Percentiles rank a stretch among this genome's conserved stretches.
phyloP scores from a whole-genome alignment of 345 rosid species.

The Sonneratia caseolaris region DNA sequence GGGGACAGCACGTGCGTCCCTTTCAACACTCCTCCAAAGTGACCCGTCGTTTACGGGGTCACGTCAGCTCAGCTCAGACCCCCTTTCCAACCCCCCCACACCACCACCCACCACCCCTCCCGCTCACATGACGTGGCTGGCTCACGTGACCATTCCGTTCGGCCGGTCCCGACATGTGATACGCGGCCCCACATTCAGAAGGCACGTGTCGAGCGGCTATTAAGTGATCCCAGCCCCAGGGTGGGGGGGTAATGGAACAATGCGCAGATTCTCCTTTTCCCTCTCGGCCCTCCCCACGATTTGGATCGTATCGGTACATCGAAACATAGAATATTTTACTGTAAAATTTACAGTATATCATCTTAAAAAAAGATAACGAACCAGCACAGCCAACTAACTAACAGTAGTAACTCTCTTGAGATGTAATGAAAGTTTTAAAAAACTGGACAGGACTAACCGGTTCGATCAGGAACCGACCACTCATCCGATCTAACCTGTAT shows the following conservation, averaged over 20 bases:
- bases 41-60: conserved; percentile 25
- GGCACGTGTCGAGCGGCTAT: conserved; percentile 17
- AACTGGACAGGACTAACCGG: no score
- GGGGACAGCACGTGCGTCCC: conserved; percentile 27
- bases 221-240: background rate
- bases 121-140: background rate
- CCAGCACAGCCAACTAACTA: no score
- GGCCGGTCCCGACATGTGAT: conserved; percentile 1
- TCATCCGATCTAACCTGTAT: no score
- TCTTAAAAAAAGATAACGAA: no score
- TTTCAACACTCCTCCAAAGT: background rate
- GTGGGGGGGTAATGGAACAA: background rate
- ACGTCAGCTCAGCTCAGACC: background rate
- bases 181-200: conserved; percentile 8
- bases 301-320: no score
- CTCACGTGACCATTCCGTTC: conserved; percentile 15
- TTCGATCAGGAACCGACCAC: no score
- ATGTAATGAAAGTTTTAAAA: no score
- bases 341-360: no score
- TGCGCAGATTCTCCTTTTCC: background rate
- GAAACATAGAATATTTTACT: no score
- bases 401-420: no score
- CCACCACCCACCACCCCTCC: background rate
- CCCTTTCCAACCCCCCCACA: no score
- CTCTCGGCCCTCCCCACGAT: background rate